Percentiles rank a stretch among this genome's conserved stretches.
Conservation (phyloP, 805 yeast genomes). For the Wickerhamomyces queroliae region DNA sequence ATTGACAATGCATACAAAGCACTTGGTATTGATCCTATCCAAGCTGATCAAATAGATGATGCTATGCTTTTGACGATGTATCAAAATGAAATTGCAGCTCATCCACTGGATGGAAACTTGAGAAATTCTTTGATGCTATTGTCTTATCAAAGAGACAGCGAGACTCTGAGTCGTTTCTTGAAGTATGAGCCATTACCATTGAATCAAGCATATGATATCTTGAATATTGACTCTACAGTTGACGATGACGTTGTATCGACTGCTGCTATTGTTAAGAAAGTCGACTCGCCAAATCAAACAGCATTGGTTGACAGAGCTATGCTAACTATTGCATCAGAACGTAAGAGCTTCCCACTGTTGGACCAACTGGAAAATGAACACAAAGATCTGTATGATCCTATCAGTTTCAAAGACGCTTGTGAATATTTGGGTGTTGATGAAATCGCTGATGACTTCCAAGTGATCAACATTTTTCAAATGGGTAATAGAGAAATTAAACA, state of each 20-base stretch:
- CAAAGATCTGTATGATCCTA: constrained; percentile 22
- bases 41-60: constrained; percentile 20
- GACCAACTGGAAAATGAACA: constrained; percentile 40
- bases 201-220: constrained; percentile 41
- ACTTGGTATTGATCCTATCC: constrained; percentile 28
- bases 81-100: constrained; percentile 20
- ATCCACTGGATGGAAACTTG: constrained; percentile 18
- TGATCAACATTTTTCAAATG: constrained; percentile 47
- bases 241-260: constrained; percentile 72
- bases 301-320: constrained; percentile 47
- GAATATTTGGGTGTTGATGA: constrained; percentile 41
- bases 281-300: constrained; percentile 43
- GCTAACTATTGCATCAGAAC: constrained; percentile 50
- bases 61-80: constrained; percentile 27
- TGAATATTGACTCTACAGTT: constrained; percentile 46
- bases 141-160: constrained; percentile 33
- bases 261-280: constrained; percentile 60
- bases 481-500: constrained; percentile 44
- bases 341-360: constrained; percentile 54
- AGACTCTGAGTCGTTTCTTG: constrained; percentile 28
- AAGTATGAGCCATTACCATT: constrained; percentile 43
- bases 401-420: constrained; percentile 37
- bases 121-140: constrained; percentile 35
- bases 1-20: constrained; percentile 30
- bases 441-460: constrained; percentile 50